Evolutionary conservation across 192 early-diverging fungal genomes (phyloP).

Genomic region (Coemansia sp.): DNA sequence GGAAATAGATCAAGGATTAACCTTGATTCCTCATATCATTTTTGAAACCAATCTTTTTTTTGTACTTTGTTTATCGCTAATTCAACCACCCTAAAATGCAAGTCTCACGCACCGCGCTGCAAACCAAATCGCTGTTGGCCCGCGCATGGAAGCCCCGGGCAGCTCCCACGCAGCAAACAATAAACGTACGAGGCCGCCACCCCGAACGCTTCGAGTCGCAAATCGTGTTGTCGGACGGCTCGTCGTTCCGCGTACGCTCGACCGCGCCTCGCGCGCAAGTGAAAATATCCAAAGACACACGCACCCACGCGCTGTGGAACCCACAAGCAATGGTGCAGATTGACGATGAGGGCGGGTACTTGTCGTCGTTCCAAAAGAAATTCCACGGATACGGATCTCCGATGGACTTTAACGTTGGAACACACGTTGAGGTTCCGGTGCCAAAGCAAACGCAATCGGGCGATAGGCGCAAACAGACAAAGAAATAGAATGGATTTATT

Average conservation of each 20-base stretch:
- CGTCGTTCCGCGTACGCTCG: slow-evolving; percentile 74
- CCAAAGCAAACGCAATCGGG: background rate
- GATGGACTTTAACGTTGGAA: slow-evolving; percentile 24
- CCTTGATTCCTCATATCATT: background rate
- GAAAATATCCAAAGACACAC: slow-evolving; percentile 86
- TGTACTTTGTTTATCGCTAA: background rate
- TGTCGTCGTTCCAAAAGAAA: slow-evolving; percentile 77
- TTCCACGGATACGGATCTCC: slow-evolving; percentile 57
- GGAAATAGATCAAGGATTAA: background rate
- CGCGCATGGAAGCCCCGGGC: slow-evolving; percentile 46
- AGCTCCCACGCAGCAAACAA: background rate
- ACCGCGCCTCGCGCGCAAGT: slow-evolving; percentile 83
- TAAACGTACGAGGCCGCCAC: slow-evolving; percentile 20
- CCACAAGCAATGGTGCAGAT: slow-evolving; percentile 56
- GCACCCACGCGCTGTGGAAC: slow-evolving; percentile 94
- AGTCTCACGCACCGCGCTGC: slow-evolving; percentile 8
- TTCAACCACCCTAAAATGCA: slow-evolving; percentile 19
- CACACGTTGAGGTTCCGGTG: no score
- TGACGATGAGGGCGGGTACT: slow-evolving; percentile 77
- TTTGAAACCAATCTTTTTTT: background rate
- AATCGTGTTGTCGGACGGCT: slow-evolving; percentile 86
- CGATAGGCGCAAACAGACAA: background rate
- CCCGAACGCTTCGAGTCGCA: slow-evolving; percentile 79
- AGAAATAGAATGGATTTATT: background rate
- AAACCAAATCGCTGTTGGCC: slow-evolving; percentile 38